These are phyloP conservation scores for Backusella macrospora DNA, from an alignment of 192 early-diverging fungal species.

Conservation along the genomic window DNA sequence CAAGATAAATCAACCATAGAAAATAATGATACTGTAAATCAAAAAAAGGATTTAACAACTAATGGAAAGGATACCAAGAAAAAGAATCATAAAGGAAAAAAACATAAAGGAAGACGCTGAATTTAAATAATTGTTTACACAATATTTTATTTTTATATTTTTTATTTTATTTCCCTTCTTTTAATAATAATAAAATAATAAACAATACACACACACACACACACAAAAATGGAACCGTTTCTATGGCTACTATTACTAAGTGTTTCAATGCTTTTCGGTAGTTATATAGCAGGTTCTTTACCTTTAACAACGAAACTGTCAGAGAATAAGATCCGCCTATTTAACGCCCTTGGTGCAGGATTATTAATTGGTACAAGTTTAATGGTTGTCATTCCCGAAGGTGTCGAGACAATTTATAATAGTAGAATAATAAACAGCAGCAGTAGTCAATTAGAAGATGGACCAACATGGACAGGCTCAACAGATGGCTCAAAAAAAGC, in stretches of 20 bases:
- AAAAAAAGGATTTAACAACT: not conserved
- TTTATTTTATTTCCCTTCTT: not conserved
- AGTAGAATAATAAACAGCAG: conserved; percentile 9
- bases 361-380: conserved; percentile 91
- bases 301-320: conserved; percentile 83
- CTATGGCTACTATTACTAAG: conserved; percentile 66
- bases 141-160: not conserved
- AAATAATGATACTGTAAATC: not conserved
- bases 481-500: not conserved
- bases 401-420: conserved; percentile 83
- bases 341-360: conserved; percentile 87
- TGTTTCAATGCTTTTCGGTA: conserved; percentile 81
- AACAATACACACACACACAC: too few species aligned
- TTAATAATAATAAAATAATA: too few species aligned
- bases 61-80: conserved; percentile 16
- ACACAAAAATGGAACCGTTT: conserved; percentile 58
- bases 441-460: not conserved
- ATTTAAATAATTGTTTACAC: not conserved
- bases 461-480: not conserved
- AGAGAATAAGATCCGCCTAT: conserved; percentile 66
- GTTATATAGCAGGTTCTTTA: conserved; percentile 84
- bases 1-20: not conserved
- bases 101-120: conserved; percentile 17
- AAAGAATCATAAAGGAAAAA: conserved; percentile 18
- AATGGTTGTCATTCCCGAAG: conserved; percentile 94